These are phyloP conservation scores for Aspergillus brasiliensis DNA, from an alignment of 2,329 filamentous ascomycete genomes.

Conservation along the genomic window DNA sequence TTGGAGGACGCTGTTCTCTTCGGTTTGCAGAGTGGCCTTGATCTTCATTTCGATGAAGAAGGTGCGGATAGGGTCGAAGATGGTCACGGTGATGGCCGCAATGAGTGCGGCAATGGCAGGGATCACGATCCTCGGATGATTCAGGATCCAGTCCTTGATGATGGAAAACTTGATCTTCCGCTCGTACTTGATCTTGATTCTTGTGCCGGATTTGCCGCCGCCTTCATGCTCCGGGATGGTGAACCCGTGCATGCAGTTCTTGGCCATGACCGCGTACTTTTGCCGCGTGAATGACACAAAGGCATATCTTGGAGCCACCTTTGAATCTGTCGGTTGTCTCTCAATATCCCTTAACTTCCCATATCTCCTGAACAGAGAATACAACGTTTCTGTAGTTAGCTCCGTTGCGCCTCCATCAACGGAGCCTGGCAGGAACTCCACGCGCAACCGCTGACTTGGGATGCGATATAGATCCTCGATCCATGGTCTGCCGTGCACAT, in stretches of 20 bases:
- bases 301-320: constrained; percentile 77
- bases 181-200: constrained; percentile 81
- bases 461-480: constrained; percentile 87
- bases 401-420: constrained; percentile 74
- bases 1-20: constrained; percentile 71
- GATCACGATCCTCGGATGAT: constrained; percentile 84
- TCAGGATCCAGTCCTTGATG: constrained; percentile 84
- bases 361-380: constrained; percentile 83
- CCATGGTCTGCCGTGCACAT: constrained; percentile 87
- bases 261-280: constrained; percentile 80
- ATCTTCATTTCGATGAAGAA: constrained; percentile 91
- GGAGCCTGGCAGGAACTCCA: constrained; percentile 78
- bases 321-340: constrained; percentile 81
- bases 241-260: constrained; percentile 89
- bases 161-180: constrained; percentile 73
- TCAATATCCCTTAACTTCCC: constrained; percentile 87
- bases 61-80: constrained; percentile 93
- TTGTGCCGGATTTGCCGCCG: constrained; percentile 74
- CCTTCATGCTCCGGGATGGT: constrained; percentile 68
- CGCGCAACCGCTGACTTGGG: constrained; percentile 72
- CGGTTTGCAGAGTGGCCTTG: constrained; percentile 72
- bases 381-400: constrained; percentile 82
- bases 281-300: constrained; percentile 74
- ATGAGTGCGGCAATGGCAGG: constrained; percentile 78
- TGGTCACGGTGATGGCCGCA: constrained; percentile 77